A percentile compares a stretch with the other conserved stretches of the same genome.
phyloP scores from a whole-genome alignment of 2,329 filamentous ascomycete species.

The Coleophoma cylindrospora region DNA sequence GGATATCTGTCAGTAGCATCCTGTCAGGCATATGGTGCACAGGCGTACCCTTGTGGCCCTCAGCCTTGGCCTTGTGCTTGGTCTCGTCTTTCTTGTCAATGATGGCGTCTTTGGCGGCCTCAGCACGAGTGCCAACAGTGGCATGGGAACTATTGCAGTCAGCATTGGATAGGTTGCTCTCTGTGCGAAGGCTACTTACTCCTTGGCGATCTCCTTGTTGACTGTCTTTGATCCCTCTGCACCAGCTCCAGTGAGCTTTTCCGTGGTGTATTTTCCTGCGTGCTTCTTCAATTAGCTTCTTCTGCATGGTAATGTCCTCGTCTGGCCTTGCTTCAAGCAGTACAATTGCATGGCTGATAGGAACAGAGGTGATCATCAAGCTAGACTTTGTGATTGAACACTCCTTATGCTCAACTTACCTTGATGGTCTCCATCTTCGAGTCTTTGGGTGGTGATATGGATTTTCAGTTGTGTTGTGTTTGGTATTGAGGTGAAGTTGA shows the following conservation, averaged over 20 bases:
- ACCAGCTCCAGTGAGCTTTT: slow-evolving; percentile 43
- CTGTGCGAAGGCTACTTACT: slow-evolving; percentile 14
- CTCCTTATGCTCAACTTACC: slow-evolving; percentile 10
- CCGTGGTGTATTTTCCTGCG: slow-evolving; percentile 51
- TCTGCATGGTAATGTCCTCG: no score
- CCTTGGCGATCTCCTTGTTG: slow-evolving; percentile 39
- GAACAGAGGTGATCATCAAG: background rate
- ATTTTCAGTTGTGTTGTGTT: slow-evolving; percentile 3
- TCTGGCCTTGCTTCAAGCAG: no score
- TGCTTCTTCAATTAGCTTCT: slow-evolving; percentile 27
- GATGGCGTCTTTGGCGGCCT: slow-evolving; percentile 44
- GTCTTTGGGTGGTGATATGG: background rate
- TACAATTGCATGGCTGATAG: slow-evolving; percentile 2
- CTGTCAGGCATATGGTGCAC: no score
- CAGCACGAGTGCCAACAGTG: slow-evolving; percentile 37
- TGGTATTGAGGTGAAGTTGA: slow-evolving; percentile 3
- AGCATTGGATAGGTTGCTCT: no score
- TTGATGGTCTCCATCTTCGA: slow-evolving; percentile 30
- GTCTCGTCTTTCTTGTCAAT: slow-evolving; percentile 47
- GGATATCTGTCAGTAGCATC: no score
- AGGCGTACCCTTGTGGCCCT: slow-evolving; percentile 39
- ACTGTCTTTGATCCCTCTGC: background rate
- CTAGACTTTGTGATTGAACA: background rate
- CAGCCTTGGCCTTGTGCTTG: slow-evolving; percentile 42
- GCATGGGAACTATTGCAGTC: slow-evolving; percentile 24